These are phyloP conservation scores for Cercospora zeae-maydis DNA, from an alignment of 2,329 filamentous ascomycete species.

Conservation along the genomic window DNA sequence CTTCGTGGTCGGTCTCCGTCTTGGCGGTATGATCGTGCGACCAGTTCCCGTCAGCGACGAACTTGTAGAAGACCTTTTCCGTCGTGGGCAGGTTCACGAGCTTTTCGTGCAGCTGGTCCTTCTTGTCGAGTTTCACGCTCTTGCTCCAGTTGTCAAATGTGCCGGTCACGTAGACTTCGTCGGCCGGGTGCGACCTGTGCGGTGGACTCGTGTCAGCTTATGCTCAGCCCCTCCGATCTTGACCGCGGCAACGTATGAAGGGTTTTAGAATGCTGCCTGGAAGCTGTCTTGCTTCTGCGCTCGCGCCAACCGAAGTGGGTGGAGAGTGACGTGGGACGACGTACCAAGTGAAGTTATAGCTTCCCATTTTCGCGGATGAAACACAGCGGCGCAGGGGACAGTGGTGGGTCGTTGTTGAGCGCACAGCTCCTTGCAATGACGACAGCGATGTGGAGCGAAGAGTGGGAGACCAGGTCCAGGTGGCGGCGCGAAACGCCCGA, in stretches of 20 bases:
- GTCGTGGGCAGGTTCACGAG: constrained; percentile 65
- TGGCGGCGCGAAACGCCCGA: not conserved
- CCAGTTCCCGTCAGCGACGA: constrained; percentile 93
- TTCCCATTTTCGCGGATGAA: constrained; percentile 53
- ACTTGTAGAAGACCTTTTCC: constrained; percentile 93
- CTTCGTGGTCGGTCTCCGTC: constrained; percentile 75
- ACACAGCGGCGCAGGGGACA: not conserved
- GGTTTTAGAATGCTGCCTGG: constrained; percentile 13
- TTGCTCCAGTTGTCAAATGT: constrained; percentile 94
- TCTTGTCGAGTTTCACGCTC: constrained; percentile 76
- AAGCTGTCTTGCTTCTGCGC: constrained; percentile 1
- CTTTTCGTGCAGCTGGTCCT: constrained; percentile 71
- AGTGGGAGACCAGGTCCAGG: constrained; percentile 1
- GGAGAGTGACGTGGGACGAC: constrained; percentile 34
- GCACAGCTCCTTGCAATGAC: constrained; percentile 5
- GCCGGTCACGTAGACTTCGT: constrained; percentile 90
- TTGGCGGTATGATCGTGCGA: constrained; percentile 74
- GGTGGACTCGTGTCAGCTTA: constrained; percentile 18
- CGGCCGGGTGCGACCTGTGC: constrained; percentile 58
- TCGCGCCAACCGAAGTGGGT: not conserved
- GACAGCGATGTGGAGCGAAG: constrained; percentile 4
- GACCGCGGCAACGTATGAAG: constrained; percentile 3
- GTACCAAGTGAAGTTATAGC: constrained; percentile 69
- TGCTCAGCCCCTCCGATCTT: constrained; percentile 14
- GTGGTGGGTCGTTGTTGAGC: constrained; percentile 6